Evolutionary conservation across 345 rosid genomes (phyloP), one percentile per base, ranked within the genome.

Genomic region (Eucalyptus cloeziana): DNA sequence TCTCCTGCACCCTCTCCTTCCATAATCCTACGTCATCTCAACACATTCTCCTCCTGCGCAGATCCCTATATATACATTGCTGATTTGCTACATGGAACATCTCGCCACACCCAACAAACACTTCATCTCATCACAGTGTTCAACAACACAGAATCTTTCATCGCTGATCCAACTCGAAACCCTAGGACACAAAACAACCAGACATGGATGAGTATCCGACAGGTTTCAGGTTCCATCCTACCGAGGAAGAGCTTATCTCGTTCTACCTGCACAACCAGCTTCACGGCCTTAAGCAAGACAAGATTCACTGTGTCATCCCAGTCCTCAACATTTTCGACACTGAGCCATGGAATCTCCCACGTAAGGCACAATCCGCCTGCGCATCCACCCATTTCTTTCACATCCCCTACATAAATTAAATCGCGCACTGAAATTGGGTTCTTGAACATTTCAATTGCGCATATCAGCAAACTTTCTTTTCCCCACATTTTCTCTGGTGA

Each of bases 221-320:
- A 0, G 99, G 99, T 25, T 93, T 89, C 88, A 98, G 99, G 49
- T 97, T 97, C 91, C 96, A 91, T 89, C 99, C 99, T 12, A 96
- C 99, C 7, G 99, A 97, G 89, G 99, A 97, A 45, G 99, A 97
- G 91, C 93, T 97, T 1, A 88, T 97, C 88, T 87, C 93, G 27
- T 97, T 96, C 94, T 96, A 96, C 91, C 91, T 97, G 62, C 92
- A 89, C 64, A 94, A 94, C 93, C 92, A 93, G 95, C 94, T 97
- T 31, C 91, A 93, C 81, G 98, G 97, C 56, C 62, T n/a, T 31
- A 90, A 80, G 52, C 90, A 89, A 43, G 93, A 87, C 43, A 94
- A 93, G 60, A 86, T 95, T 87, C 95, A 92, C 89, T 92, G 91
- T 40, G 96, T 95, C 86, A 93, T 97, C 37, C 99, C 99, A 0